Percentiles rank a stretch among this genome's conserved stretches.
Evolutionary conservation across 2,329 filamentous ascomycete genomes (phyloP).

Genomic region (Colletotrichum chrysophilum): DNA sequence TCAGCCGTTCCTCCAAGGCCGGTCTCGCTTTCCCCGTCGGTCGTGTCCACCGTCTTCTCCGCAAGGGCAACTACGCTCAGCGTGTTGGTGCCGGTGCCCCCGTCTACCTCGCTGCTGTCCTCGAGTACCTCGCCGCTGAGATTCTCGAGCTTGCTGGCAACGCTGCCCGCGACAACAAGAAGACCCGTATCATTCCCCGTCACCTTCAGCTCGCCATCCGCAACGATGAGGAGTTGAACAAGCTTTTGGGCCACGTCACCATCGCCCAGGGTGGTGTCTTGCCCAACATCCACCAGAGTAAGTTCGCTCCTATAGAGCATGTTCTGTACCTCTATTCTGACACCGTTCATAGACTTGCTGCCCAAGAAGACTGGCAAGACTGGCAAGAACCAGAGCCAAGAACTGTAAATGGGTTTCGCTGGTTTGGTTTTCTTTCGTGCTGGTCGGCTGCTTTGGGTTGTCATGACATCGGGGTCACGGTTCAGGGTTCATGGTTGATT

Average conservation of each 20-base stretch:
- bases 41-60: slow-evolving; percentile 98
- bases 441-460: slow-evolving; percentile 72
- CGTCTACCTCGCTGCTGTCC: slow-evolving; percentile 95
- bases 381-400: slow-evolving; percentile 91
- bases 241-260: slow-evolving; percentile 93
- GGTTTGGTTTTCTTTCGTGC: slow-evolving; percentile 61
- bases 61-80: slow-evolving; percentile 99
- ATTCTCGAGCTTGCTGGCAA: slow-evolving; percentile 99
- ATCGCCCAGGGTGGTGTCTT: slow-evolving; percentile 97
- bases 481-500: slow-evolving; percentile 71
- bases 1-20: slow-evolving; percentile 98
- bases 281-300: slow-evolving; percentile 97
- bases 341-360: slow-evolving; percentile 75
- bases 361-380: slow-evolving; percentile 99
- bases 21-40: slow-evolving; percentile 98
- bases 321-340: slow-evolving; percentile 38
- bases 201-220: slow-evolving; percentile 99
- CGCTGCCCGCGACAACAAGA: slow-evolving; percentile 99
- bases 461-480: slow-evolving; percentile 84
- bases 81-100: slow-evolving; percentile 98
- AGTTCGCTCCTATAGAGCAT: slow-evolving; percentile 39
- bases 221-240: slow-evolving; percentile 99
- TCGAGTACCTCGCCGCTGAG: slow-evolving; percentile 98
- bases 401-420: slow-evolving; percentile 72
- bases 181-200: slow-evolving; percentile 99